Conservation (phyloP, 805 yeast species). For the Sungouiella thailandica region DNA sequence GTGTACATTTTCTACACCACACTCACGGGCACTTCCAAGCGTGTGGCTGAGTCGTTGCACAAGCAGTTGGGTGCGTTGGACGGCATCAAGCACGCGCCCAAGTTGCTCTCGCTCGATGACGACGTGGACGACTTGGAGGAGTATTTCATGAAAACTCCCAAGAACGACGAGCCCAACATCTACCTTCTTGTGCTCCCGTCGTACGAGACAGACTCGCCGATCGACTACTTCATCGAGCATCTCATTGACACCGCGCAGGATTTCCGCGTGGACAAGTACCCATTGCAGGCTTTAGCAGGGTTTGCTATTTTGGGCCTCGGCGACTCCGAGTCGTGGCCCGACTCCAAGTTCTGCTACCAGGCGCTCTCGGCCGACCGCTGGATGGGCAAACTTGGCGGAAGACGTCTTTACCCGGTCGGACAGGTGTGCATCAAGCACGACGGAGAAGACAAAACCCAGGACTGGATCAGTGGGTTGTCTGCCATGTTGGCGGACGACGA, state of each 20-base stretch:
- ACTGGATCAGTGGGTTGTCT: slow-evolving; percentile 62
- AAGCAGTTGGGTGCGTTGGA: slow-evolving; percentile 29
- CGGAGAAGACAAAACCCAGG: slow-evolving; percentile 53
- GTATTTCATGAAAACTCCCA: slow-evolving; percentile 66
- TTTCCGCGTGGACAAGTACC: slow-evolving; percentile 80
- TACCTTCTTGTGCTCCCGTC: slow-evolving; percentile 81
- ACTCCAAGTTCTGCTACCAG: slow-evolving; percentile 80
- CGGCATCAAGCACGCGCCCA: slow-evolving; percentile 37
- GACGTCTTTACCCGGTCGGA: slow-evolving; percentile 80
- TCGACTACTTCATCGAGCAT: slow-evolving; percentile 80
- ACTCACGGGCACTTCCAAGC: slow-evolving; percentile 75
- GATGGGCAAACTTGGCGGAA: slow-evolving; percentile 79
- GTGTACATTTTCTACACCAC: slow-evolving; percentile 76
- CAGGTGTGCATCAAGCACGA: slow-evolving; percentile 73
- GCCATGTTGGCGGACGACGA: slow-evolving; percentile 66
- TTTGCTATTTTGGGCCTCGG: slow-evolving; percentile 86
- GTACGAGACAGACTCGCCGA: slow-evolving; percentile 87
- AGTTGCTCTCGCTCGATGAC: slow-evolving; percentile 68
- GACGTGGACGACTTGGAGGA: slow-evolving; percentile 79
- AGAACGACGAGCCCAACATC: slow-evolving; percentile 35
- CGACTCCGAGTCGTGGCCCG: slow-evolving; percentile 76
- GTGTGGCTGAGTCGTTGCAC: slow-evolving; percentile 54
- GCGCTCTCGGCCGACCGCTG: slow-evolving; percentile 69
- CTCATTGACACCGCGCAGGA: slow-evolving; percentile 78
- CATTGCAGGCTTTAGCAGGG: slow-evolving; percentile 64